phyloP scores from a whole-genome alignment of 2,329 filamentous ascomycete species.

The Cordyceps tenuipes region DNA sequence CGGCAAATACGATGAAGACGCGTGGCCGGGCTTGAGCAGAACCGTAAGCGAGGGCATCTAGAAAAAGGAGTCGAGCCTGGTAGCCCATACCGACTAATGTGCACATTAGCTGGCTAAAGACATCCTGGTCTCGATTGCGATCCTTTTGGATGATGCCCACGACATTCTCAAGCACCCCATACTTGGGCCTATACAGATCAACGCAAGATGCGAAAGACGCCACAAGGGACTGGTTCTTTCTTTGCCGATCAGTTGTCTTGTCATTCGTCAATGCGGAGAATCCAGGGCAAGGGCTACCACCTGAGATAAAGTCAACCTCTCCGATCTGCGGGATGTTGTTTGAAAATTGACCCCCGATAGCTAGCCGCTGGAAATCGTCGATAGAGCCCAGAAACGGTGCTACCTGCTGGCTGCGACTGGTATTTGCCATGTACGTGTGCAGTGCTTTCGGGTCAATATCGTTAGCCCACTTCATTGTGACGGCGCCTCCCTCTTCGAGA shows the following conservation, averaged over 20 bases:
- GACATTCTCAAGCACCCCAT: conserved; percentile 72
- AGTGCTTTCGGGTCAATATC: conserved; percentile 58
- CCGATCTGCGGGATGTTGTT: conserved; percentile 48
- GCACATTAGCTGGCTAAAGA: conserved; percentile 66
- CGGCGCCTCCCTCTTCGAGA: conserved; percentile 60
- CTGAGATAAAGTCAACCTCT: conserved; percentile 60
- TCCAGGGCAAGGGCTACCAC: conserved; percentile 69
- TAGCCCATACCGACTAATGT: conserved; percentile 70
- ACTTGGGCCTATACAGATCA: conserved; percentile 67
- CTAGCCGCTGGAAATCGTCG: conserved; percentile 53
- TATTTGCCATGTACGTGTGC: conserved; percentile 67
- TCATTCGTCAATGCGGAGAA: conserved; percentile 59
- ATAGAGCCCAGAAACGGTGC: conserved; percentile 63
- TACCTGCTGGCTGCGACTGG: conserved; percentile 28
- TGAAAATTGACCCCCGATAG: conserved; percentile 42
- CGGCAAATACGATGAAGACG: conserved; percentile 64
- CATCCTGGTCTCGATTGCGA: conserved; percentile 45
- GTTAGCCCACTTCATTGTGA: conserved; percentile 59
- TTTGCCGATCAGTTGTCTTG: conserved; percentile 44
- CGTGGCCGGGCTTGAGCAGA: conserved; percentile 57
- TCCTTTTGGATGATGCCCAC: conserved; percentile 49
- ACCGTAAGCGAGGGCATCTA: conserved; percentile 63
- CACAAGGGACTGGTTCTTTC: conserved; percentile 67
- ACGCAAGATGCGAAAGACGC: conserved; percentile 68
- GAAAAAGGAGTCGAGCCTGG: conserved; percentile 57